phyloP scores from a whole-genome alignment of 495 filamentous ascomycete genomes.

The Parachaetomium inaequale region DNA sequence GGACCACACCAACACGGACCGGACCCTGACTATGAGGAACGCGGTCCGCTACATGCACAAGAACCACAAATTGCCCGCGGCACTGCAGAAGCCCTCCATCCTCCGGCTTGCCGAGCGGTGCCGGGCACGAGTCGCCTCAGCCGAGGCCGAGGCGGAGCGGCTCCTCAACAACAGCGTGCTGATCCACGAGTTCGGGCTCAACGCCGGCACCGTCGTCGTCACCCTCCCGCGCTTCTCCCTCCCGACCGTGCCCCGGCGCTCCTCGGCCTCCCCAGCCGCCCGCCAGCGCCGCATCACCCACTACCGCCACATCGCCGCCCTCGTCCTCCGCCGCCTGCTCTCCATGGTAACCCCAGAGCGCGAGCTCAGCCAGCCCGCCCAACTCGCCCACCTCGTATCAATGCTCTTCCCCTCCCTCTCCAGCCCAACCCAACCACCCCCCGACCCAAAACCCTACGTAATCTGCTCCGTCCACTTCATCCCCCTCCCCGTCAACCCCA shows the following conservation, averaged over 20 bases:
- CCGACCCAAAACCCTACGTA: constrained; percentile 49
- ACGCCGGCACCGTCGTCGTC: constrained; percentile 41
- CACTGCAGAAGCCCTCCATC: constrained; percentile 63
- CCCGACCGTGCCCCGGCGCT: constrained; percentile 15
- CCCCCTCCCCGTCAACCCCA: constrained; percentile 33
- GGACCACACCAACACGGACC: constrained; percentile 80
- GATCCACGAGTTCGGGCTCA: constrained; percentile 40
- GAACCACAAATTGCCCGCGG: constrained; percentile 59
- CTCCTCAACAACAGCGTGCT: constrained; percentile 28
- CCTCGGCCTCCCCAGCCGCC: constrained; percentile 16
- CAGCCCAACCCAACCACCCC: constrained; percentile 6
- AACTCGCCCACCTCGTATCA: constrained; percentile 36
- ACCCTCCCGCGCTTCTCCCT: constrained; percentile 35
- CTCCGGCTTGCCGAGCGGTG: constrained; percentile 49
- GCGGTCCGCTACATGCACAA: constrained; percentile 65
- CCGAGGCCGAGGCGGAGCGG: constrained; percentile 36
- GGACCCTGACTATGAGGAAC: constrained; percentile 73
- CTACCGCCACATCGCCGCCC: constrained; percentile 38
- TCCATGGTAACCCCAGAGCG: constrained; percentile 39
- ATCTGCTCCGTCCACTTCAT: constrained; percentile 53
- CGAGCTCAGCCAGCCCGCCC: constrained; percentile 28
- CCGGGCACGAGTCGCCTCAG: constrained; percentile 24
- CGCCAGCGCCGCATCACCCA: constrained; percentile 30
- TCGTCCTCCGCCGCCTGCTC: constrained; percentile 39
- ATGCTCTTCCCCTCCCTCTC: constrained; percentile 37